A percentile compares a stretch with the other conserved stretches of the same genome.
Evolutionary conservation across 2,329 filamentous ascomycete genomes (phyloP).

Genomic region (Pseudogymnoascus sp.): DNA sequence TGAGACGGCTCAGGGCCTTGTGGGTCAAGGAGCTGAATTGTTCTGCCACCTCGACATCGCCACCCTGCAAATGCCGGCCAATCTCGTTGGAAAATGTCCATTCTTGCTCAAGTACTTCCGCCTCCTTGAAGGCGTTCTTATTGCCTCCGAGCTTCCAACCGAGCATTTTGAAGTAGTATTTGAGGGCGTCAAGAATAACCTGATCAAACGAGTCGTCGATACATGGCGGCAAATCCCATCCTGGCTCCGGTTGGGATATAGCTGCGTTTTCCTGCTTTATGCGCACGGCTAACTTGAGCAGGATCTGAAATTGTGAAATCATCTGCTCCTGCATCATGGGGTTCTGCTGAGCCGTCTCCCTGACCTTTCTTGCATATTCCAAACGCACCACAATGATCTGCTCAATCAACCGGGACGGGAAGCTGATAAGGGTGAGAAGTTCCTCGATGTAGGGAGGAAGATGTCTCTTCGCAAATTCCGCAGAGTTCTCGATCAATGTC

Average conservation of each 20-base stretch:
- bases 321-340: slow-evolving; percentile 94
- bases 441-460: slow-evolving; percentile 95
- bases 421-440: slow-evolving; percentile 90
- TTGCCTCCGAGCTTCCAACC: slow-evolving; percentile 97
- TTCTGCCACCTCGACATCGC: slow-evolving; percentile 93
- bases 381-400: slow-evolving; percentile 91
- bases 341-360: slow-evolving; percentile 86
- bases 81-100: slow-evolving; percentile 97
- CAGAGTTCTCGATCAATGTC: slow-evolving; percentile 79
- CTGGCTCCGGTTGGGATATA: slow-evolving; percentile 77
- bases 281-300: slow-evolving; percentile 81
- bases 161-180: slow-evolving; percentile 97
- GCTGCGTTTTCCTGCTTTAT: slow-evolving; percentile 85
- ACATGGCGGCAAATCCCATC: slow-evolving; percentile 92
- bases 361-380: slow-evolving; percentile 89
- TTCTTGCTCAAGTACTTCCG: slow-evolving; percentile 92
- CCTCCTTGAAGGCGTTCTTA: slow-evolving; percentile 99
- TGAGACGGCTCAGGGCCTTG: slow-evolving; percentile 82
- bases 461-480: slow-evolving; percentile 78
- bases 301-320: slow-evolving; percentile 91
- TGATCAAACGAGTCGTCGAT: slow-evolving; percentile 95
- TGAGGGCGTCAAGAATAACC: slow-evolving; percentile 83
- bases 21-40: slow-evolving; percentile 93
- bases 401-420: slow-evolving; percentile 89
- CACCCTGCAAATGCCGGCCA: slow-evolving; percentile 81